Percentiles rank a stretch among this genome's conserved stretches.
These are phyloP conservation scores for Gomphus bonarii DNA, from an alignment of 1,284 basidiomycete species.

Conservation along the genomic window DNA sequence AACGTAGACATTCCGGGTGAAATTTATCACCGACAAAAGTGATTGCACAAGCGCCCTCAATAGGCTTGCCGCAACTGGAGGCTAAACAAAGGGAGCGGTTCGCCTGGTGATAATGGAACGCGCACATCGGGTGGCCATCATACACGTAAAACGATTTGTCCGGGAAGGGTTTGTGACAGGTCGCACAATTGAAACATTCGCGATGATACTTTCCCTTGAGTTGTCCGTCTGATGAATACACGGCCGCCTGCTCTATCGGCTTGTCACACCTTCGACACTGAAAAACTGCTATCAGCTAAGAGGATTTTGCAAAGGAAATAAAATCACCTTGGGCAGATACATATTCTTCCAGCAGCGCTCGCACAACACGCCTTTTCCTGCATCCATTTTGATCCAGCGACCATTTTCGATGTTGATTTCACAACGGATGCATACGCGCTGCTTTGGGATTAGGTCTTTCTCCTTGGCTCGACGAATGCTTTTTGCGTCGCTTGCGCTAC, in stretches of 20 bases:
- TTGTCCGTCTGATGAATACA: slow-evolving; percentile 85
- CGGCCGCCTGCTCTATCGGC: slow-evolving; percentile 81
- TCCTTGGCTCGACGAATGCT: slow-evolving; percentile 9
- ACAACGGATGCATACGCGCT: slow-evolving; percentile 57
- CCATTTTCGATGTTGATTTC: slow-evolving; percentile 61
- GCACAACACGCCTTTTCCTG: slow-evolving; percentile 58
- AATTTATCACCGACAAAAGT: slow-evolving; percentile 68
- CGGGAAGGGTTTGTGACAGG: slow-evolving; percentile 78
- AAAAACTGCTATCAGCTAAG: background rate
- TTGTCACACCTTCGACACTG: slow-evolving; percentile 77
- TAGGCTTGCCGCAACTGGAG: slow-evolving; percentile 69
- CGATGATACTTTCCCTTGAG: slow-evolving; percentile 88
- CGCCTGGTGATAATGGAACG: slow-evolving; percentile 83
- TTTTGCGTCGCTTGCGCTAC: slow-evolving; percentile 9
- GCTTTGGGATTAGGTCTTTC: slow-evolving; percentile 20
- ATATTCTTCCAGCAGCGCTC: slow-evolving; percentile 89
- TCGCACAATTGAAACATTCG: slow-evolving; percentile 79
- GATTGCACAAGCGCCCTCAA: slow-evolving; percentile 84
- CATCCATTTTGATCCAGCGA: slow-evolving; percentile 71
- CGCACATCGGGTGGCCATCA: slow-evolving; percentile 79
- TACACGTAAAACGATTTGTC: slow-evolving; percentile 84
- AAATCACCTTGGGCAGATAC: slow-evolving; percentile 76
- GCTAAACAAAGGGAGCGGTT: slow-evolving; percentile 81
- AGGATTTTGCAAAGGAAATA: slow-evolving; percentile 12
- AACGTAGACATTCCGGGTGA: slow-evolving; percentile 73